phyloP scores from a whole-genome alignment of 495 filamentous ascomycete genomes.

The Xylaria venustula region DNA sequence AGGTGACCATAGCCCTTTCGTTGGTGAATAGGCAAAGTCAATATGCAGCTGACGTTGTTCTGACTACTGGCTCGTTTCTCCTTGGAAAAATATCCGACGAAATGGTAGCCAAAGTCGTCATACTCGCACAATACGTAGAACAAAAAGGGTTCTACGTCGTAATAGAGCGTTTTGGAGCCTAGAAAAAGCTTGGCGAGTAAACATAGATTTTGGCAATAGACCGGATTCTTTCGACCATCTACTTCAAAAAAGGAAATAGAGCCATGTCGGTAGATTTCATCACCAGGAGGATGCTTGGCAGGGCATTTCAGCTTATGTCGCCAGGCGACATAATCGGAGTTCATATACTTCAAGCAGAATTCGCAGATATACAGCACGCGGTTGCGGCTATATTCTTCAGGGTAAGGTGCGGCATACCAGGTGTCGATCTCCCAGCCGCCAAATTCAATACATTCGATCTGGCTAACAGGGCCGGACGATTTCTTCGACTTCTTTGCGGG shows the following conservation, averaged over 20 bases:
- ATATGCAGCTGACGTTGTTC: conserved; percentile 96
- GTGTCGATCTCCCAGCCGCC: conserved; percentile 97
- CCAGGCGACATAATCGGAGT: conserved; percentile 96
- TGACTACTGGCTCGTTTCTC: conserved; percentile 93
- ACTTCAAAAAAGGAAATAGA: conserved; percentile 96
- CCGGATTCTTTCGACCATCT: conserved; percentile 92
- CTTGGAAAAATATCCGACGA: conserved; percentile 98
- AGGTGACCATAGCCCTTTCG: conserved; percentile 96
- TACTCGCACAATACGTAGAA: conserved; percentile 99
- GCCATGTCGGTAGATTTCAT: conserved; percentile 95
- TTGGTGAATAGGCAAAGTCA: conserved; percentile 93
- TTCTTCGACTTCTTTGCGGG: conserved; percentile 57
- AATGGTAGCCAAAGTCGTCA: conserved; percentile 90
- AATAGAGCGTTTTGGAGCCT: conserved; percentile 96
- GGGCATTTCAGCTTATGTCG: conserved; percentile 97
- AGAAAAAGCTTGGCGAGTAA: conserved; percentile 94
- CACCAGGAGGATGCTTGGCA: conserved; percentile 91
- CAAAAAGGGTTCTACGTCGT: conserved; percentile 96
- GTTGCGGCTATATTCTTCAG: conserved; percentile 96
- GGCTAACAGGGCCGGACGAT: conserved; percentile 80
- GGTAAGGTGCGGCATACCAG: conserved; percentile 99
- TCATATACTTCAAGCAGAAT: conserved; percentile 99
- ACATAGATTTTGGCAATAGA: conserved; percentile 97
- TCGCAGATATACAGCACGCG: conserved; percentile 96
- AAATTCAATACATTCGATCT: conserved; percentile 98